Evolutionary conservation across 31 red algal species (phyloP), one percentile per base, ranked within the genome.

Genomic region (Odonthalia washingtoniensis): DNA sequence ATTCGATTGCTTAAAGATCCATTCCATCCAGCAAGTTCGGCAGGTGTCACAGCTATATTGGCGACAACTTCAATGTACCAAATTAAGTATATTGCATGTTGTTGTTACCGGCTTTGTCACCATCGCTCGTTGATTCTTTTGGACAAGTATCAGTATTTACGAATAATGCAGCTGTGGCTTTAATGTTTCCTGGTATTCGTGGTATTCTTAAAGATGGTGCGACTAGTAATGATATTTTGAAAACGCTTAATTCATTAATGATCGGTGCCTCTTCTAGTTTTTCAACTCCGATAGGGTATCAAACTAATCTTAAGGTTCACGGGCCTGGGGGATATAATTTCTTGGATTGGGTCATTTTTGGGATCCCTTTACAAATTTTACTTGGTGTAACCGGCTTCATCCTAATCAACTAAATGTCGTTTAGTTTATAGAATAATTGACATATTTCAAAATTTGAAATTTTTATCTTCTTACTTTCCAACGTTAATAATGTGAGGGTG

Each of bases 281-380:
- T 49, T 86, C 86, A 33, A 84, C 90, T 18, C 94, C 91, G 37
- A 93, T 93, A 36, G 94, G 94, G 1, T 92, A 96, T 49, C 74
- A 90, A 24, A 96, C 94, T 3, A 96, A 93, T 76, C 72, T 96
- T 4, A 94, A 93, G 94, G 90, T 96, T 63, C 87, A 96, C 53
- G 94, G 94, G 21, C 90, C 94, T 1, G 94, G 90, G 5, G 90
- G 90, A 17, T 96, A 96, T 72, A 82, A 70, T 42, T 86, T 90
- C 72, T 40, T 78, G 24, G 94, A 96, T 70, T 94, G 90, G 85
- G 40, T 96, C 60, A 90, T 87, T 3, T 89, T 96, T 80, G 91
- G 94, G 46, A 43, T 90, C 0, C 94, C 94, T 18, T 49, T 96
- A 63, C 91, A 96, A 79, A 34, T 96, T 37, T 12, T 93, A 4